phyloP scores from a whole-genome alignment of 225 moss, liverwort and hornwort species.

The Antitrichia curtipendula region DNA sequence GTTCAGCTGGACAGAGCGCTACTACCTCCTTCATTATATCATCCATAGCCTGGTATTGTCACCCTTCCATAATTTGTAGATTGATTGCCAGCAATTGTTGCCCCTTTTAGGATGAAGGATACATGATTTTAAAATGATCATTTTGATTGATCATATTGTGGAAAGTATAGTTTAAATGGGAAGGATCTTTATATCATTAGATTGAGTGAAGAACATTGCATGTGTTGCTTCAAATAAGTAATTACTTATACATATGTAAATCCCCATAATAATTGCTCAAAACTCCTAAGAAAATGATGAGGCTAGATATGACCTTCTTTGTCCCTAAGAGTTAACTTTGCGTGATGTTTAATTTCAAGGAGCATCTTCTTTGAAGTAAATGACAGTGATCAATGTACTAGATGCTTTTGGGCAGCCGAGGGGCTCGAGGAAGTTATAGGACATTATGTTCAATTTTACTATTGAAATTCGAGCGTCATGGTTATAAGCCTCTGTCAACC shows the following conservation, averaged over 20 bases:
- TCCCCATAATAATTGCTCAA: background rate
- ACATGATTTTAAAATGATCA: background rate
- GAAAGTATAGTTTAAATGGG: no score
- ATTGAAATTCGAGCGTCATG: background rate
- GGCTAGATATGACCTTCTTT: background rate
- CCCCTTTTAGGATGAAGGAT: background rate
- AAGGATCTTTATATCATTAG: background rate
- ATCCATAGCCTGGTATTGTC: slow-evolving; percentile 28
- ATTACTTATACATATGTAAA: background rate
- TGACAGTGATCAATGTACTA: background rate
- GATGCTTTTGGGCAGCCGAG: background rate
- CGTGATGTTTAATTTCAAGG: background rate
- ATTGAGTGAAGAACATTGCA: background rate
- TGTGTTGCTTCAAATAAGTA: background rate
- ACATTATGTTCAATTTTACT: background rate
- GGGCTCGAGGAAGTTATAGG: background rate
- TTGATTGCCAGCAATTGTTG: background rate
- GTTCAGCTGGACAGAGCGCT: slow-evolving; percentile 56
- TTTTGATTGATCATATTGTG: background rate
- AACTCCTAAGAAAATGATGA: background rate
- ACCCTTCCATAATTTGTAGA: background rate
- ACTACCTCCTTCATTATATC: slow-evolving; percentile 31
- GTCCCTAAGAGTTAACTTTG: background rate
- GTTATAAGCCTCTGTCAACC: background rate
- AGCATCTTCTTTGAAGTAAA: background rate